These are phyloP conservation scores for Stagonosporopsis vannaccii DNA, from an alignment of 2,329 filamentous ascomycete species.

Conservation along the genomic window DNA sequence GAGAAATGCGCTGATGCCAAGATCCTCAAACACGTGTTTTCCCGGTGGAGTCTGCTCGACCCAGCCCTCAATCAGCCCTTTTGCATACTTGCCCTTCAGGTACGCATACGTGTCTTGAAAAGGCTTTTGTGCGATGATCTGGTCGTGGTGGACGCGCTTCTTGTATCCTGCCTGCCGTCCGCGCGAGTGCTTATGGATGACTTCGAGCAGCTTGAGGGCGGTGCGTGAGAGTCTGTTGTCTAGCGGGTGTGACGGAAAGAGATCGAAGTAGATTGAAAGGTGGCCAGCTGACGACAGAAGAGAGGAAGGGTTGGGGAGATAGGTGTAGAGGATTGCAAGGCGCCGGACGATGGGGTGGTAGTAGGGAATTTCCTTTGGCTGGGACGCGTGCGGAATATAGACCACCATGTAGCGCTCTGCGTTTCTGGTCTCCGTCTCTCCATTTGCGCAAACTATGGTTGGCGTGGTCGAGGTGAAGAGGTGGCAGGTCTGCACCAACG, in stretches of 20 bases:
- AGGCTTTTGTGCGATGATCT: slow-evolving; percentile 75
- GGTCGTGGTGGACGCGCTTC: slow-evolving; percentile 85
- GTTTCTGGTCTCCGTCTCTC: slow-evolving; percentile 37
- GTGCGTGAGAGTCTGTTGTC: slow-evolving; percentile 69
- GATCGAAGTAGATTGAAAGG: slow-evolving; percentile 61
- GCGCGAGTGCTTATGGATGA: slow-evolving; percentile 76
- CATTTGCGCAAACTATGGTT: slow-evolving; percentile 6
- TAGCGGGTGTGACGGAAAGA: slow-evolving; percentile 52
- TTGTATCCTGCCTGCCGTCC: slow-evolving; percentile 71
- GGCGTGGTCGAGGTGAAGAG: slow-evolving; percentile 61
- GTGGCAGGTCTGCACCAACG: slow-evolving; percentile 83
- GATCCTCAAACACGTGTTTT: slow-evolving; percentile 95
- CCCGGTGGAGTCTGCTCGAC: slow-evolving; percentile 83
- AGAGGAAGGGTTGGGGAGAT: slow-evolving; percentile 39
- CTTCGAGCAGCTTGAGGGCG: slow-evolving; percentile 71
- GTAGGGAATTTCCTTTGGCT: slow-evolving; percentile 73
- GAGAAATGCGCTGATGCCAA: slow-evolving; percentile 88
- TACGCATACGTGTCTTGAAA: slow-evolving; percentile 84
- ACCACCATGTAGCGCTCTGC: slow-evolving; percentile 67
- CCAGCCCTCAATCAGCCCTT: slow-evolving; percentile 75
- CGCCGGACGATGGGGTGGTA: slow-evolving; percentile 83
- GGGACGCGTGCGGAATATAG: slow-evolving; percentile 76
- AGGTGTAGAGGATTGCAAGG: slow-evolving; percentile 79
- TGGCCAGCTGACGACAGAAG: slow-evolving; percentile 45
- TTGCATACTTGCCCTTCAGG: slow-evolving; percentile 82